phyloP scores from a whole-genome alignment of 2,329 filamentous ascomycete species.

The Fusarium protoensiforme region DNA sequence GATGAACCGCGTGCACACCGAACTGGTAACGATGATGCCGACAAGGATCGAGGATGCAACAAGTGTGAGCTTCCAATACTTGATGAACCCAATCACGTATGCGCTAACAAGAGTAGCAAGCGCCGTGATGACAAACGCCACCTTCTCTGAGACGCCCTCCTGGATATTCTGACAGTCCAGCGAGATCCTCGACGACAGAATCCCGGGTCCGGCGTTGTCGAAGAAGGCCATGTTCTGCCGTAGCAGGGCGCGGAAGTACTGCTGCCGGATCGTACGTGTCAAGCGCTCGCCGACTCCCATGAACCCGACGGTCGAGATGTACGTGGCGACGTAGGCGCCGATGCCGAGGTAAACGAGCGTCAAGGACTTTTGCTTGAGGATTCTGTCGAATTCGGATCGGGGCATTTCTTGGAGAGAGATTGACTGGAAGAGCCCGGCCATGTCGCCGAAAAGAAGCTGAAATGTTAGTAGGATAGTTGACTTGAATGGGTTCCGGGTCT shows the following conservation, averaged over 20 bases:
- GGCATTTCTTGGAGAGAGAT: background rate
- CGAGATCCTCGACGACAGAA: constrained; percentile 65
- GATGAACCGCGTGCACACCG: constrained; percentile 72
- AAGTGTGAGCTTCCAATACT: constrained; percentile 85
- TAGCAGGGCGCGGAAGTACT: constrained; percentile 58
- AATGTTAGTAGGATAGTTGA: background rate
- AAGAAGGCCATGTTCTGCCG: constrained; percentile 63
- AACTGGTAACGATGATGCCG: constrained; percentile 77
- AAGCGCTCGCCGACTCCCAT: constrained; percentile 58
- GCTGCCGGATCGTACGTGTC: constrained; percentile 53
- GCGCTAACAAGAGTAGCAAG: constrained; percentile 81
- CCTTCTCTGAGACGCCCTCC: constrained; percentile 85
- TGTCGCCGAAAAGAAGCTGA: background rate
- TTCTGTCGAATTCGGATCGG: background rate
- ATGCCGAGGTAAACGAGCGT: constrained; percentile 76
- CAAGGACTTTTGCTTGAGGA: background rate
- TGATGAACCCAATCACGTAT: constrained; percentile 83
- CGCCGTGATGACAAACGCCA: constrained; percentile 75
- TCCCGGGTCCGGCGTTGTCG: constrained; percentile 53
- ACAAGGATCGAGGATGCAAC: constrained; percentile 81
- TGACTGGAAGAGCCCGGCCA: background rate
- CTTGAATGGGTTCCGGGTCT: background rate
- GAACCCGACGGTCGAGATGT: constrained; percentile 82
- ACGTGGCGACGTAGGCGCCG: constrained; percentile 77
- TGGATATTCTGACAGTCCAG: constrained; percentile 87